Conservation (phyloP, 1,284 basidiomycete species). For the Salmacisia buchloeana region DNA sequence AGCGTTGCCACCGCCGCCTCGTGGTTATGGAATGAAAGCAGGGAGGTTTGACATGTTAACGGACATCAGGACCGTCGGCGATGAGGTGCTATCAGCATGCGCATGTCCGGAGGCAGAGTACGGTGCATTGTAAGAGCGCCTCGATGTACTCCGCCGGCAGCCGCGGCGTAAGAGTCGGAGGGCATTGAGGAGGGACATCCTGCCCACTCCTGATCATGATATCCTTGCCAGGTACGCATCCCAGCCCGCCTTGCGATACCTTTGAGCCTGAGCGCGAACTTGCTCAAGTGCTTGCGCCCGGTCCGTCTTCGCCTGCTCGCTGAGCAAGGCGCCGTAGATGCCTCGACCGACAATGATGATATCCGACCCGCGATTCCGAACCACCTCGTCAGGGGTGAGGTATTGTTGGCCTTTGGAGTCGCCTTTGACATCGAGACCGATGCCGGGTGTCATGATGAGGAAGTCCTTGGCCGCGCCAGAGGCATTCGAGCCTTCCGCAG, state of each 20-base stretch:
- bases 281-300: constrained; percentile 54
- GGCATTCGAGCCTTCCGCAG: constrained; percentile 17
- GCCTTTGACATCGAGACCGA: constrained; percentile 74
- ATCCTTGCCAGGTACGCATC: constrained; percentile 67
- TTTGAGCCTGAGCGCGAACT: constrained; percentile 67
- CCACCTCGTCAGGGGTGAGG: constrained; percentile 78
- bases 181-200: too few relatives aligned
- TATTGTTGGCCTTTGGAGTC: constrained; percentile 96
- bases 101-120: too few relatives aligned
- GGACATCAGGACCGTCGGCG: too few relatives aligned
- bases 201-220: neutral
- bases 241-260: constrained; percentile 85
- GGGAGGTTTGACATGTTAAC: too few relatives aligned
- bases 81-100: too few relatives aligned
- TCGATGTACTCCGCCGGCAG: too few relatives aligned
- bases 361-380: constrained; percentile 82
- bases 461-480: constrained; percentile 65
- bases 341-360: constrained; percentile 97
- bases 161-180: too few relatives aligned
- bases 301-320: constrained; percentile 54
- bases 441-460: constrained; percentile 85
- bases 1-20: too few relatives aligned
- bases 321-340: constrained; percentile 65
- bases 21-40: too few relatives aligned
- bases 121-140: too few relatives aligned